Conservation (phyloP, 495 filamentous ascomycete genomes). For the Neurospora sp. region DNA sequence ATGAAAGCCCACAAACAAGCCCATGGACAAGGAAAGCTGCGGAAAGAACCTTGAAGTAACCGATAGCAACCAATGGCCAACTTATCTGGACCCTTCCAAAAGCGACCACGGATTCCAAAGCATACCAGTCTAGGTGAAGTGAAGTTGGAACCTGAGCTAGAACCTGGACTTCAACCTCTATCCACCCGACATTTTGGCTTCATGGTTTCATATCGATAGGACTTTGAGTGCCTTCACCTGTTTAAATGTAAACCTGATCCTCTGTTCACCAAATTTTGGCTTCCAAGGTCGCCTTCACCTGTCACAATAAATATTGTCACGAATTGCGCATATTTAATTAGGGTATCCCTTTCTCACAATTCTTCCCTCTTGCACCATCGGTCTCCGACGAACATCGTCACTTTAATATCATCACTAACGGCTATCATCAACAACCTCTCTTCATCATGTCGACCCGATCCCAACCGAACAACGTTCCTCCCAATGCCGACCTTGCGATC, state of each 20-base stretch:
- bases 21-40: not conserved
- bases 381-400: not conserved
- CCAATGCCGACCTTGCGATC: not conserved
- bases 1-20: not conserved
- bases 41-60: not conserved
- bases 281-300: not conserved
- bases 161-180: not conserved
- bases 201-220: not conserved
- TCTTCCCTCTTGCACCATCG: not conserved
- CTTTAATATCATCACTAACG: not conserved
- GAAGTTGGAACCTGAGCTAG: not conserved
- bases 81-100: not conserved
- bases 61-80: not conserved
- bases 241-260: not conserved
- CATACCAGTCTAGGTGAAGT: not conserved
- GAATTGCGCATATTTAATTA: not conserved
- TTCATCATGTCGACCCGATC: not conserved
- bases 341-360: not conserved
- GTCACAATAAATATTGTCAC: not conserved
- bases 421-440: not conserved
- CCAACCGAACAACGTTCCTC: not conserved
- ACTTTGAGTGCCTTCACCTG: not conserved
- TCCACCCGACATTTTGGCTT: not conserved
- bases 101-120: not conserved
- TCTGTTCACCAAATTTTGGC: not conserved